Base-by-base conservation (phyloP, 2,329 filamentous ascomycete genomes). In the Mariannaea elegans region DNA sequence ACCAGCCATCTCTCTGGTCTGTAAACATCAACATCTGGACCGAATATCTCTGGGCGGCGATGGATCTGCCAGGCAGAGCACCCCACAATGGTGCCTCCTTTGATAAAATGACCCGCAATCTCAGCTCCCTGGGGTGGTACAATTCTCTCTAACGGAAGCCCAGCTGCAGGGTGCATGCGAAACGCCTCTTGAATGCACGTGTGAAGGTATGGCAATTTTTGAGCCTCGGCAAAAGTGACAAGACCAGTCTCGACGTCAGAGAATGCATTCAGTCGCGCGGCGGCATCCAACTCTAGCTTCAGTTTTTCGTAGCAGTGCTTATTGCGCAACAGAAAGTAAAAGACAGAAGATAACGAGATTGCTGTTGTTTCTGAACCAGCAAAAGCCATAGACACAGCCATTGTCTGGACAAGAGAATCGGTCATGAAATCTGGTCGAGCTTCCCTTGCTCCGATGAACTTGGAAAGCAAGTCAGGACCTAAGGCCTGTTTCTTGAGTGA, bases 321-420 rank as follows among this genome's bases (percentile, higher is more conserved):
- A 67, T 87, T 85, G 69, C 88, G 88, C 32, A 93, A 80, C 3
- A 94, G 77, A 73, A 87, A 88, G 76, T 94, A 94, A 69, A 94
- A 91, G 0, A 93, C 84, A 7, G 87, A 83, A 6, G 85, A 85
- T 0, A 94, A 81, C 7, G 85, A 87, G 70, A 94, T 94, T 36
- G 90, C 91, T 0, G 91, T 94, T 1, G 91, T 94, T 75, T 95
- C 92, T 2, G 86, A 90, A 3, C 91, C 91, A 1, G 92, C 92
- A 66, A 90, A 87, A 0, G 84, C 84, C 89, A 91, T 91, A 58
- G 82, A 87, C n/a, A 89, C 85, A 48, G 88, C 89, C 77, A 90
- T 89, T 7, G 88, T 88, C 64, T 90, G 85, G 10, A 92, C 89
- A 8, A 90, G 81, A 3, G 81, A 82, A 68, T 92, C 87, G 21